Evolutionary conservation across 2,329 filamentous ascomycete genomes (phyloP).

Genomic region (Alternaria longipes): DNA sequence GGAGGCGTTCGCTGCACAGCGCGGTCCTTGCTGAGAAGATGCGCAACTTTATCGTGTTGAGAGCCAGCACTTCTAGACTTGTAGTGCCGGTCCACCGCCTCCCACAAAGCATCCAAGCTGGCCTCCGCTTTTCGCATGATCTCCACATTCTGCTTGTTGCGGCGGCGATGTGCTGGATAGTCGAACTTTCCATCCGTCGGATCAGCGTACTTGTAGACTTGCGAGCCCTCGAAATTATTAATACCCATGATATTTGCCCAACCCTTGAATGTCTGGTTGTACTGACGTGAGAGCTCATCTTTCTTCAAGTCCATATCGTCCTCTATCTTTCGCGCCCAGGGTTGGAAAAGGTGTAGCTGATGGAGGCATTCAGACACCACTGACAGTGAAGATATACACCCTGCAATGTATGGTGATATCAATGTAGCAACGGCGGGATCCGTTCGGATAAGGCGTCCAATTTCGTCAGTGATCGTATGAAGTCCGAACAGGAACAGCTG

Average conservation of each 20-base stretch:
- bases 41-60: conserved; percentile 16
- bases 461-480: background rate
- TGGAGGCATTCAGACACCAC: conserved; percentile 56
- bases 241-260: background rate
- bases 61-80: conserved; percentile 10
- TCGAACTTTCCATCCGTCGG: conserved; percentile 53
- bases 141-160: conserved; percentile 57
- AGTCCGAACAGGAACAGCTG: background rate
- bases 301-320: too few relatives aligned
- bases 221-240: conserved; percentile 13
- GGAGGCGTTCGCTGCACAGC: conserved; percentile 59
- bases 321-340: conserved; percentile 52
- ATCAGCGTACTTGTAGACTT: conserved; percentile 26
- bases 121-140: conserved; percentile 58
- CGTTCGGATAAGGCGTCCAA: background rate
- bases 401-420: conserved; percentile 36
- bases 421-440: background rate
- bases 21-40: conserved; percentile 43
- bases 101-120: conserved; percentile 60
- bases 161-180: conserved; percentile 60
- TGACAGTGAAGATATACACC: conserved; percentile 57
- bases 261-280: too few relatives aligned
- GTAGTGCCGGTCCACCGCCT: conserved; percentile 45
- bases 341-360: conserved; percentile 59
- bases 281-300: too few relatives aligned